A percentile compares a stretch with the other conserved stretches of the same genome.
These are phyloP conservation scores for Collybiopsis confluens DNA, from an alignment of 768 basidiomycete genomes.

Conservation along the genomic window DNA sequence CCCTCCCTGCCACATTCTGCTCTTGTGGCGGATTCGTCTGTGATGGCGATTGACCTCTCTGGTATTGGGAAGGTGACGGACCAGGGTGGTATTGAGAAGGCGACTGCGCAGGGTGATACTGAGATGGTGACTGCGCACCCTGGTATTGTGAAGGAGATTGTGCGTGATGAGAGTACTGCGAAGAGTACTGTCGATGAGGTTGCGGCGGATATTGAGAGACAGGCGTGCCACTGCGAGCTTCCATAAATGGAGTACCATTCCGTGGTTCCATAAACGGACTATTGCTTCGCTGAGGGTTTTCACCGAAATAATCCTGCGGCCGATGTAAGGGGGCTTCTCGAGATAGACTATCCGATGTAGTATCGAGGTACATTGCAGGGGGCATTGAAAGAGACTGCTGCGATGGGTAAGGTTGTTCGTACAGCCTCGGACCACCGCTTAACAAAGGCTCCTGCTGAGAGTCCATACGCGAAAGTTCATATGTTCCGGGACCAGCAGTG, in stretches of 20 bases:
- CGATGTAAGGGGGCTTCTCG: conserved; percentile 65
- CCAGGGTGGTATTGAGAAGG: conserved; percentile 8
- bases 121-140: too few relatives aligned
- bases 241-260: neutral
- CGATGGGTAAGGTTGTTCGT: conserved; percentile 29
- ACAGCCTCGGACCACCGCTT: conserved; percentile 28
- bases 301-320: conserved; percentile 36
- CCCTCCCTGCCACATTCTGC: conserved; percentile 37
- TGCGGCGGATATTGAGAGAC: conserved; percentile 10
- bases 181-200: conserved; percentile 14
- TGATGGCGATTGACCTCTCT: conserved; percentile 14
- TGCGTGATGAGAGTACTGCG: conserved; percentile 20
- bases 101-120: conserved; percentile 15
- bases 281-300: conserved; percentile 25
- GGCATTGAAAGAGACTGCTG: conserved; percentile 39
- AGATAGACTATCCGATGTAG: conserved; percentile 30
- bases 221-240: conserved; percentile 8
- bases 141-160: conserved; percentile 20
- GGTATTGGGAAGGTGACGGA: conserved; percentile 18
- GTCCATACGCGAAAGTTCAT: conserved; percentile 57
- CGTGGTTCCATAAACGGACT: conserved; percentile 25
- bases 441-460: conserved; percentile 62
- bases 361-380: conserved; percentile 35
- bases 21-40: conserved; percentile 16
- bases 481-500: conserved; percentile 36